These are phyloP conservation scores for Lunasporangiospora selenospora DNA, from an alignment of 192 early-diverging fungal genomes.

Conservation along the genomic window DNA sequence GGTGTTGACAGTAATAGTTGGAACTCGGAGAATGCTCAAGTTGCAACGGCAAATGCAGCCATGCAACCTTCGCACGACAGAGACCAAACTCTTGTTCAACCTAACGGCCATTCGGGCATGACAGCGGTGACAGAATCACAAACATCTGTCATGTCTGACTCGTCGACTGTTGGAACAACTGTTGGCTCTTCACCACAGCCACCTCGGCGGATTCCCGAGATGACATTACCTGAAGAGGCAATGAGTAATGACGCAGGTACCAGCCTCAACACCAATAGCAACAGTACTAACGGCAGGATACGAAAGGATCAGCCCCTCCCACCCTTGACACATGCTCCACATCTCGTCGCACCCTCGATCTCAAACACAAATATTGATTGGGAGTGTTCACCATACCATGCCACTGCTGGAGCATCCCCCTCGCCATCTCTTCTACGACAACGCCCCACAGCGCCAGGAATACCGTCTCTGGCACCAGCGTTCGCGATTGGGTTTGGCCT, in stretches of 20 bases:
- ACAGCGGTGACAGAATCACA: too few relatives aligned
- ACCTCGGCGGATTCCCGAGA: too few relatives aligned
- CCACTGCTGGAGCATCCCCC: conserved; percentile 7
- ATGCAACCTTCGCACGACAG: neutral
- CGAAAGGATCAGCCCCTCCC: conserved; percentile 37
- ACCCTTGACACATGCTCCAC: conserved; percentile 5
- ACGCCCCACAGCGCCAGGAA: too few relatives aligned
- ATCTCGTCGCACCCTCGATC: conserved; percentile 1
- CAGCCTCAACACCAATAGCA: too few relatives aligned
- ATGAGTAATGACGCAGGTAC: too few relatives aligned
- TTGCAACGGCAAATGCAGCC: neutral
- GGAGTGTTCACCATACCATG: conserved; percentile 9
- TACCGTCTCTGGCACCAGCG: conserved; percentile 19
- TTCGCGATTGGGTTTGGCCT: conserved; percentile 21
- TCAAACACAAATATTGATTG: conserved; percentile 16
- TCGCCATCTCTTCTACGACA: neutral
- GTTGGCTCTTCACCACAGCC: too few relatives aligned
- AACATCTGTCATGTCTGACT: neutral
- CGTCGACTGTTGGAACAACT: too few relatives aligned
- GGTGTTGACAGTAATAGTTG: conserved; percentile 36
- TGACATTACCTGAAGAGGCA: too few relatives aligned
- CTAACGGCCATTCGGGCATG: too few relatives aligned
- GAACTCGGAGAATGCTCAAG: conserved; percentile 1
- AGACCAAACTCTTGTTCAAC: too few relatives aligned
- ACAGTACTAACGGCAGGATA: neutral